Evolutionary conservation across 1,139 yeast species (phyloP).

Genomic region (Hyphopichia wangnamkhiaoensis): DNA sequence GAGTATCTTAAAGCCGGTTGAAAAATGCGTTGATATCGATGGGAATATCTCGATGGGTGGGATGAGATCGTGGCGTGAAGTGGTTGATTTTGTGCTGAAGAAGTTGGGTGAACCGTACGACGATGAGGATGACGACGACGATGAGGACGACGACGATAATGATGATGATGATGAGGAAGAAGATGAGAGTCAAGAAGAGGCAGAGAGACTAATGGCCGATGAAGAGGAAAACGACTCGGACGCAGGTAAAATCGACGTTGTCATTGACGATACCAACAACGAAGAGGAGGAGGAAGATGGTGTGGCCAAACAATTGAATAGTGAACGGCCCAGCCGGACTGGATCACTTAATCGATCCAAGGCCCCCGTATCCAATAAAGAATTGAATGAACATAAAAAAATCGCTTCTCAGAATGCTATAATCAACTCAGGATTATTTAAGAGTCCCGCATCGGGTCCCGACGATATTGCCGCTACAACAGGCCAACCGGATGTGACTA

Average conservation of each 20-base stretch:
- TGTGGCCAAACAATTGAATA: too few relatives aligned
- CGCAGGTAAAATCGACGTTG: too few relatives aligned
- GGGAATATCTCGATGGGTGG: slow-evolving; percentile 37
- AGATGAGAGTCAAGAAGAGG: slow-evolving; percentile 5
- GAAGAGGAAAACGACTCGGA: slow-evolving; percentile 3
- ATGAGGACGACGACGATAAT: slow-evolving; percentile 13
- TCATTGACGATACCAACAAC: slow-evolving; percentile 8
- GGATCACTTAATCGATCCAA: slow-evolving; percentile 5
- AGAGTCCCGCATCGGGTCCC: neutral
- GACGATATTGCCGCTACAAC: neutral
- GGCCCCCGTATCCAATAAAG: slow-evolving; percentile 9
- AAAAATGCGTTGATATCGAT: slow-evolving; percentile 30
- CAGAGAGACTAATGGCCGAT: too few relatives aligned
- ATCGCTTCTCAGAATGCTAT: slow-evolving; percentile 22
- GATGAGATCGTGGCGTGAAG: slow-evolving; percentile 33
- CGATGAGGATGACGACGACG: slow-evolving; percentile 17
- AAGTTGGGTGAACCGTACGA: slow-evolving; percentile 25
- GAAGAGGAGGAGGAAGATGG: slow-evolving; percentile 7
- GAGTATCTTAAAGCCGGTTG: slow-evolving; percentile 30
- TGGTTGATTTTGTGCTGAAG: slow-evolving; percentile 28
- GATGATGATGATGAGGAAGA: slow-evolving; percentile 9
- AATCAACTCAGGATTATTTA: slow-evolving; percentile 11
- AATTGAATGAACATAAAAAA: slow-evolving; percentile 18
- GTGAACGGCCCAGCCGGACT: too few relatives aligned
- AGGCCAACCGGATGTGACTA: neutral